phyloP scores from a whole-genome alignment of 345 rosid species.

The Excoecaria agallocha region DNA sequence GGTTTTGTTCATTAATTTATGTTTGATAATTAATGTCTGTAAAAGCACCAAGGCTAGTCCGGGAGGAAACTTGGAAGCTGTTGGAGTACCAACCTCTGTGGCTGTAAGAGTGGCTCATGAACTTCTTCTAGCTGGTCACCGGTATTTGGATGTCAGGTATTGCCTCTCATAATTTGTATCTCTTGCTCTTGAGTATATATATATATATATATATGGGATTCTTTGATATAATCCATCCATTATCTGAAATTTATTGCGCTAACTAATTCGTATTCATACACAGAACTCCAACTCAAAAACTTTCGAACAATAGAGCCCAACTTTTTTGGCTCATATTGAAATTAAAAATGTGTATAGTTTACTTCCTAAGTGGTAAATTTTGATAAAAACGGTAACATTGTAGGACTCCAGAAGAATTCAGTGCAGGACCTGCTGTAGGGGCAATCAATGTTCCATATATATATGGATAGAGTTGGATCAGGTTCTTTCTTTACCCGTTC shows the following conservation, averaged over 20 bases:
- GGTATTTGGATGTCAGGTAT: slow-evolving; percentile 73
- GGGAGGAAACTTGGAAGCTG: slow-evolving; percentile 39
- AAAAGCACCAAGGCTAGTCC: slow-evolving; percentile 35
- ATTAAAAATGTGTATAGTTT: too few relatives aligned
- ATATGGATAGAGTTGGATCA: slow-evolving; percentile 77
- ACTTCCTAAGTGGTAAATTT: neutral
- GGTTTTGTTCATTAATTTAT: neutral
- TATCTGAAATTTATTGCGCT: too few relatives aligned
- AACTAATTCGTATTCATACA: too few relatives aligned
- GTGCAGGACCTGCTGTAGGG: slow-evolving; percentile 68
- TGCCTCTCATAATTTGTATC: neutral
- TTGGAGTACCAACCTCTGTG: slow-evolving; percentile 67
- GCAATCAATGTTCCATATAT: slow-evolving; percentile 82
- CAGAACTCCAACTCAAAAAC: too few relatives aligned
- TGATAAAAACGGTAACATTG: neutral
- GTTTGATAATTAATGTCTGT: neutral
- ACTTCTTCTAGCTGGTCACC: slow-evolving; percentile 82
- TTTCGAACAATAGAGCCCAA: too few relatives aligned
- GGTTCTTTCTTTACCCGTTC: slow-evolving; percentile 31
- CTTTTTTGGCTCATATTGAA: too few relatives aligned
- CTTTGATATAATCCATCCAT: too few relatives aligned
- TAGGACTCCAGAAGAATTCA: slow-evolving; percentile 82
- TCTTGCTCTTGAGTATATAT: too few relatives aligned
- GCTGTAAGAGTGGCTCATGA: slow-evolving; percentile 86
- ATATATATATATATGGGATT: too few relatives aligned